Conservation (phyloP, 495 filamentous ascomycete genomes). For the Astrocystis sublimbata region DNA sequence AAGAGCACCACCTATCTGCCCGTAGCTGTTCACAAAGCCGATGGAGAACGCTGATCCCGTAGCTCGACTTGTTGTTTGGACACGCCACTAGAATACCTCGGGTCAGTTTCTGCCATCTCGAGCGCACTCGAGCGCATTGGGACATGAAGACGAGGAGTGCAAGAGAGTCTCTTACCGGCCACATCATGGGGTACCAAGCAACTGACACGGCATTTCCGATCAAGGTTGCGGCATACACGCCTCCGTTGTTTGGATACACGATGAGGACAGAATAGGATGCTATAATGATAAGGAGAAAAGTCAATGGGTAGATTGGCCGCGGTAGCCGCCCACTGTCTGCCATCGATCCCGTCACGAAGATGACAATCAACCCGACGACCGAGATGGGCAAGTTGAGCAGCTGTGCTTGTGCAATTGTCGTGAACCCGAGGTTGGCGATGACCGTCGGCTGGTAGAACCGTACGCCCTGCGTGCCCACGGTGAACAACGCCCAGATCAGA, state of each 20-base stretch:
- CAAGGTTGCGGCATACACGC: conserved; percentile 44
- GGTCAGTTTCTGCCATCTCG: too few relatives aligned
- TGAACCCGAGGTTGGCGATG: conserved; percentile 46
- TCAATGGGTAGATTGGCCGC: conserved; percentile 43
- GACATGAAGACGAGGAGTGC: too few relatives aligned
- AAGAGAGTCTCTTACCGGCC: too few relatives aligned
- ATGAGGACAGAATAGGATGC: conserved; percentile 44
- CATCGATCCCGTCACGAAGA: conserved; percentile 39
- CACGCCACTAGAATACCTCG: too few relatives aligned
- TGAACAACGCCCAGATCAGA: conserved; percentile 43
- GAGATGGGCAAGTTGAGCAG: conserved; percentile 44
- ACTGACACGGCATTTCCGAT: conserved; percentile 40
- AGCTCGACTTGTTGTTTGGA: conserved; percentile 44
- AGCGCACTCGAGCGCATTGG: too few relatives aligned
- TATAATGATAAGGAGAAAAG: conserved; percentile 43
- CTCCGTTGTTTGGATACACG: conserved; percentile 42
- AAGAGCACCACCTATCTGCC: conserved; percentile 41
- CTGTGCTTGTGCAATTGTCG: conserved; percentile 41
- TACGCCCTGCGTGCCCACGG: conserved; percentile 45
- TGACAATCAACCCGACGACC: conserved; percentile 38
- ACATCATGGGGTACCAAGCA: conserved; percentile 48
- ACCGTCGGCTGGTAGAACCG: conserved; percentile 48
- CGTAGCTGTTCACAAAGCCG: conserved; percentile 46
- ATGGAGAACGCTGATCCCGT: conserved; percentile 49
- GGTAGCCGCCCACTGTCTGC: conserved; percentile 46